Conservation (phyloP, 2,329 filamentous ascomycete species). For the Thermoascus crustaceus region DNA sequence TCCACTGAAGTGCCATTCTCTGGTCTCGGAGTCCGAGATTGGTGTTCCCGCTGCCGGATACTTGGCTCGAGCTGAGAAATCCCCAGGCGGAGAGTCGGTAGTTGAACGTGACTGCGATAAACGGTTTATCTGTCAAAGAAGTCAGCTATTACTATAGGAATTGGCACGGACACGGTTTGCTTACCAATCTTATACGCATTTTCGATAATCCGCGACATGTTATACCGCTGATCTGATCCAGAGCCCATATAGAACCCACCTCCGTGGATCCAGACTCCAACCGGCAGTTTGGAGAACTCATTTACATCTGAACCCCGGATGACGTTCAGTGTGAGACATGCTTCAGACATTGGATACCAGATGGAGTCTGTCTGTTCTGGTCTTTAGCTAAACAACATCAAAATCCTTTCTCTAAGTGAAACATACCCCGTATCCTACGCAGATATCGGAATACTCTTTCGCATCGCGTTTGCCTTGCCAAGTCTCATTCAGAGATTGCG, state of each 20-base stretch:
- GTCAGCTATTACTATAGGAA: not conserved
- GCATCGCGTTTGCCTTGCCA: conserved; percentile 38
- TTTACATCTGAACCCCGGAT: conserved; percentile 41
- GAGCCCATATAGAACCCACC: conserved; percentile 47
- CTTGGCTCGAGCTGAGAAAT: conserved; percentile 42
- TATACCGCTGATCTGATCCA: conserved; percentile 50
- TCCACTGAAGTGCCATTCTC: conserved; percentile 30
- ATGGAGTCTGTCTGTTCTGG: conserved; percentile 23
- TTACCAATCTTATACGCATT: conserved; percentile 42
- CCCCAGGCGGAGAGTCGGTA: conserved; percentile 47
- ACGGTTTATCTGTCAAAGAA: conserved; percentile 33
- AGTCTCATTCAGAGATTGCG: conserved; percentile 41
- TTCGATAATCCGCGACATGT: conserved; percentile 52
- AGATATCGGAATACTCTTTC: conserved; percentile 39
- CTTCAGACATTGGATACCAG: conserved; percentile 38
- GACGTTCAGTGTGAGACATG: conserved; percentile 57
- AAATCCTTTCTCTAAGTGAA: conserved; percentile 4
- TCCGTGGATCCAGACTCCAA: conserved; percentile 55
- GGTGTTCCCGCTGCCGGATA: conserved; percentile 35
- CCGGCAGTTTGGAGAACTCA: conserved; percentile 40
- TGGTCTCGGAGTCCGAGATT: conserved; percentile 50
- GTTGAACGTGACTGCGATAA: conserved; percentile 49
- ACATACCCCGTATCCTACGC: conserved; percentile 44
- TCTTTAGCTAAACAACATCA: conserved; percentile 1
- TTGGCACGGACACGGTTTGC: not conserved